A percentile compares a stretch with the other conserved stretches of the same genome.
phyloP scores from a whole-genome alignment of 805 yeast species.

The Saccharomyces kudriavzevii region DNA sequence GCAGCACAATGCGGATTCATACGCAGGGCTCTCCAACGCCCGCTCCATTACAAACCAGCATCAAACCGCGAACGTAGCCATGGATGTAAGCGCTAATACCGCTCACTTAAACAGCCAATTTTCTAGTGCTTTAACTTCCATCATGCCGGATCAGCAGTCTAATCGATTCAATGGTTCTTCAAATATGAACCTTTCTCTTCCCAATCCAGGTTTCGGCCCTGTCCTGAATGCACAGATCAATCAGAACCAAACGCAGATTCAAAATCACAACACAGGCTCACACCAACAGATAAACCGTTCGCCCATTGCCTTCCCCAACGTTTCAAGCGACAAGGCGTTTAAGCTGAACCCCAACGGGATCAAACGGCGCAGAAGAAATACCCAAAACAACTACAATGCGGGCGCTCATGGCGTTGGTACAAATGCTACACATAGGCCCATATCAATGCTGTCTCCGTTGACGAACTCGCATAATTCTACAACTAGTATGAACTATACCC shows the following conservation, averaged over 20 bases:
- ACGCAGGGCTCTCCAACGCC: not conserved
- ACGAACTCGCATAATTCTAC: not conserved
- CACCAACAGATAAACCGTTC: not conserved
- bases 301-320: not conserved
- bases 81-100: not conserved
- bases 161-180: not conserved
- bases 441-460: not conserved
- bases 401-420: not conserved
- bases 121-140: not conserved
- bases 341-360: slow-evolving; percentile 29
- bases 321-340: slow-evolving; percentile 12
- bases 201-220: not conserved
- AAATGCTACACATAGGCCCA: not conserved
- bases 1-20: not conserved
- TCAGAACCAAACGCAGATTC: not conserved
- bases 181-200: not conserved
- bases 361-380: slow-evolving; percentile 19
- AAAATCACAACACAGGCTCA: not conserved
- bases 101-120: not conserved
- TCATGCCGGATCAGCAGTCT: not conserved
- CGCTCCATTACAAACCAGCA: not conserved
- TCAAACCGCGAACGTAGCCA: not conserved
- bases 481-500: not conserved
- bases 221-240: not conserved
- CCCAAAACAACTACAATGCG: not conserved